Percentiles rank a stretch among this genome's conserved stretches.
Conservation (phyloP, 2,329 filamentous ascomycete genomes). For the Sporothrix pseudoabietina region DNA sequence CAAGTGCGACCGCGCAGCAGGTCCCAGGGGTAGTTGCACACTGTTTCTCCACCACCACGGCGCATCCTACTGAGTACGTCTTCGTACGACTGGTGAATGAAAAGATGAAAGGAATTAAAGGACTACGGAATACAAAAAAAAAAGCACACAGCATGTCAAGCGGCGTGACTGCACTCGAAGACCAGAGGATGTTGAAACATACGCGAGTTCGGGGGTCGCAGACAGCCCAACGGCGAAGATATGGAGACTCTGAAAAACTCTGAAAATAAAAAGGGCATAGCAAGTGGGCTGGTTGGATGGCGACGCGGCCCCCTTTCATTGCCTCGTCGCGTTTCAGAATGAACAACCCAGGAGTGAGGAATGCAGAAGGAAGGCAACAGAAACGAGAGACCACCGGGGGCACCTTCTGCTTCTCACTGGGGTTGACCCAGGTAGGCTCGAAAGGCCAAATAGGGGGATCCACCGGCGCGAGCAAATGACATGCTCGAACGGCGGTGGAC, state of each 20-base stretch:
- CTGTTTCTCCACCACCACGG: conserved; percentile 15
- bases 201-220: conserved; percentile 17
- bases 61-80: neutral
- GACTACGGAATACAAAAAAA: neutral
- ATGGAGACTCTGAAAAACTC: no score
- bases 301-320: conserved; percentile 5
- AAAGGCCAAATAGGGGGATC: neutral
- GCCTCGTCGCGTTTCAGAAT: conserved; percentile 24
- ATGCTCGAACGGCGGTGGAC: neutral
- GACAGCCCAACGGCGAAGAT: neutral
- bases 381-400: neutral
- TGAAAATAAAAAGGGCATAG: neutral
- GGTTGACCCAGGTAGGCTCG: neutral
- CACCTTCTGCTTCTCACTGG: neutral
- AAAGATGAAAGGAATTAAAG: conserved; percentile 11
- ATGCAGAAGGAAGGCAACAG: neutral
- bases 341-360: conserved; percentile 8
- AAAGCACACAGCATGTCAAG: conserved; percentile 5
- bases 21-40: conserved; percentile 10
- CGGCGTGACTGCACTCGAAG: neutral
- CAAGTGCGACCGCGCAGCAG: neutral
- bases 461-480: conserved; percentile 9
- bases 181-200: conserved; percentile 19
- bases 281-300: conserved; percentile 12
- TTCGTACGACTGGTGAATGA: neutral